Base-by-base conservation (phyloP, 2,329 filamentous ascomycete genomes). In the Paraphoma chrysanthemicola region DNA sequence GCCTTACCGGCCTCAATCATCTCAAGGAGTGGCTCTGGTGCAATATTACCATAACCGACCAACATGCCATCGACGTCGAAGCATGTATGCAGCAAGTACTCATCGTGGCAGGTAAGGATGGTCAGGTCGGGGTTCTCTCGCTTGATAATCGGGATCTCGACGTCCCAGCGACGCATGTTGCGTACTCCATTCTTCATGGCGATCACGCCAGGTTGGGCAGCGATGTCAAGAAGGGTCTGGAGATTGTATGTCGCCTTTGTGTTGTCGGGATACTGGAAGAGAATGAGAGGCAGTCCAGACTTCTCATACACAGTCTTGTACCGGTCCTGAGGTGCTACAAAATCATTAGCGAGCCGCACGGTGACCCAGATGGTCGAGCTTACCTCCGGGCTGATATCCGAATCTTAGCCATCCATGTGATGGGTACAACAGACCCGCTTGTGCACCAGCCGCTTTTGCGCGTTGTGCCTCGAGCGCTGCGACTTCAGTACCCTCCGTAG, bases 181-280 rank as follows among this genome's bases (percentile, higher is more conserved):
- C 83, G 79, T 9, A 85, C 83, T 17, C 83, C 83, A 58, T 84
- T 85, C 77, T 85, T 85, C 82, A 85, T 85, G 14, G 82, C 82
- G 44, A 85, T 82, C 6, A 83, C 81, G 29, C 82, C 82, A 1
- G 82, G 83, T 33, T 77, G 81, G 7, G 81, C 82, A 2, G 82
- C 75, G 51, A 84, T 84, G 48, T 85, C 82, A 2, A 85, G 78
- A 60, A 84, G 78, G 0, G 82, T 85, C 59, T 84, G 76, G 18
- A 85, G 73, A 59, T 70, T 81, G 66, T 84, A 84, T 1, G 79
- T 83, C 3, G 81, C 81, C 67, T 84, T 83, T 16, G 82, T 84
- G 69, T 78, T 79, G 69, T 85, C 81, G 12, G 82, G 82, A 48
- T 84, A 84, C 66, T 84, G 82, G 71, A 85, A 84, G 4, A 84